Base-by-base conservation (phyloP, 2,329 filamentous ascomycete species). In the Geosmithia putterillii region DNA sequence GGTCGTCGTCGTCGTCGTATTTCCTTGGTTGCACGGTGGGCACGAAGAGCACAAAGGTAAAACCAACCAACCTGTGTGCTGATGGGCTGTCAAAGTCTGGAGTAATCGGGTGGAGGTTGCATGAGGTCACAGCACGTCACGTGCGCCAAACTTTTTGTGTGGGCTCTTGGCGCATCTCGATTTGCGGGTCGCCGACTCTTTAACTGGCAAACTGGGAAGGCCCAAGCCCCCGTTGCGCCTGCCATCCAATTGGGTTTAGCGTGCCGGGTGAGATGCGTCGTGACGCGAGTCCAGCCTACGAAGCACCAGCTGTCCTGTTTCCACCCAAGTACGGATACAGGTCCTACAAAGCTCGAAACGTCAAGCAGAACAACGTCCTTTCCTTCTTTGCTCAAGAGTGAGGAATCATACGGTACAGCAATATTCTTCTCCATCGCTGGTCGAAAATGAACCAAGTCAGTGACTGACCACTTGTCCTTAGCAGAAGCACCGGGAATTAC, bases 81-180 rank as follows among this genome's bases (percentile, higher is more conserved):
- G 36, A 25, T 43, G 21, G 36, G 42, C 35, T 44, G 25, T 44
- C 28, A 44, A 32, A 32, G 38, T 34, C 40, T 40, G 25, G 35
- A 20, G 35, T 39, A 36, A 15, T 35, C 21, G 20, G 15, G 36
- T 34, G 42, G 21, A 12, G 18, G 42, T 32, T 14, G 28, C 40
- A 48, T 46, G 45, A 46, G 42, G 47, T 48, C 45, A 48, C 42
- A 28, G 25, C 10, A 28, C 23, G 47, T 48, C 47, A 48, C 47
- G 47, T 48, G 47, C 36, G 19, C 40, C 25, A 14, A 38, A 38
- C 32, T 42, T 45, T 39, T 39, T 36, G 19, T 25, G n/a, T 25
- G n/a, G 40, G 17, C 21, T 21, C 39, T 23, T 42, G 32, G 22
- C 14, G 15, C 28, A 32, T 32, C 28, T 32, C 28, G 28, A 32